phyloP scores from a whole-genome alignment of 306 rosid species.

The Rosa chinensis region DNA sequence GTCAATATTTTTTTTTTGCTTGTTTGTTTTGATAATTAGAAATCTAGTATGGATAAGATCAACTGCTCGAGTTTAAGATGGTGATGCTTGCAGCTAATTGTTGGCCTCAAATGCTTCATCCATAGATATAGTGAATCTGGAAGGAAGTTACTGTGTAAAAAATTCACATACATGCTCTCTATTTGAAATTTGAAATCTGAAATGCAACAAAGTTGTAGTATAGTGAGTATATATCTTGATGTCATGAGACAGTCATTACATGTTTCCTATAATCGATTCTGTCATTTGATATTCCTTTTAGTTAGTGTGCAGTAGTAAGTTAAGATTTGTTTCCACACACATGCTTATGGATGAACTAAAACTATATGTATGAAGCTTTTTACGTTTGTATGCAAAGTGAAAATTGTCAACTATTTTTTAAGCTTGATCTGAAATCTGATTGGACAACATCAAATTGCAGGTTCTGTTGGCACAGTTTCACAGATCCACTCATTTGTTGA shows the following conservation, averaged over 20 bases:
- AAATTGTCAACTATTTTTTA: constrained; percentile 8
- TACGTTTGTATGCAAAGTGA: background rate
- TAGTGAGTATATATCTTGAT: background rate
- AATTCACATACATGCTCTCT: background rate
- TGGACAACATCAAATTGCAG: constrained; percentile 42
- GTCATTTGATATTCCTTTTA: background rate
- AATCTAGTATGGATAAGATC: background rate
- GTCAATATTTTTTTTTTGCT: background rate
- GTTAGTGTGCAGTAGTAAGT: background rate
- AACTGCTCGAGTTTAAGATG: background rate
- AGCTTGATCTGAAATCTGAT: constrained; percentile 21
- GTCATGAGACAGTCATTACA: background rate
- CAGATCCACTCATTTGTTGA: constrained; percentile 51
- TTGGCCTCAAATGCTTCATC: background rate
- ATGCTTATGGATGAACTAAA: background rate
- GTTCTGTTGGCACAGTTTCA: constrained; percentile 51
- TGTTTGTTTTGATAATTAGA: background rate
- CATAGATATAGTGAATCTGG: background rate
- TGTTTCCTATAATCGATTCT: background rate
- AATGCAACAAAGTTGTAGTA: background rate
- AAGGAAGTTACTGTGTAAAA: background rate
- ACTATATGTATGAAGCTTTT: background rate
- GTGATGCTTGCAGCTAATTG: background rate
- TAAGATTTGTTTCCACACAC: background rate
- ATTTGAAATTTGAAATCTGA: background rate